These are phyloP conservation scores for Phallus indusiatus DNA, from an alignment of 768 basidiomycete genomes.

Conservation along the genomic window DNA sequence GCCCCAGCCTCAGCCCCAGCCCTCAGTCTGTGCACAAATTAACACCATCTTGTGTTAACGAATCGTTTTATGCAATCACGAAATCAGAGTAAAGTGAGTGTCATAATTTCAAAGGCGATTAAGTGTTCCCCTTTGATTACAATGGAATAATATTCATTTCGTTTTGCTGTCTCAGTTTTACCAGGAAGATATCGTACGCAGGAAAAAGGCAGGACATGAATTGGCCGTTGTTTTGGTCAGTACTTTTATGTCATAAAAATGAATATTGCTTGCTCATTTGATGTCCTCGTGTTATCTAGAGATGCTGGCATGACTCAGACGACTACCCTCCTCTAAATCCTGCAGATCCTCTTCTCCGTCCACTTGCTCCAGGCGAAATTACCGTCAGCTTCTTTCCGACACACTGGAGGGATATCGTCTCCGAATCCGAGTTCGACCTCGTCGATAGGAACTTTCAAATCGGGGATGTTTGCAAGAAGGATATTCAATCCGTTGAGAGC, in stretches of 20 bases:
- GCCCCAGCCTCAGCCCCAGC: too few relatives aligned
- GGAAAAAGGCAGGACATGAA: constrained; percentile 26
- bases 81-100: too few relatives aligned
- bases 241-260: constrained; percentile 3
- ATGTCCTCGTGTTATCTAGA: constrained; percentile 29
- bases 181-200: constrained; percentile 30
- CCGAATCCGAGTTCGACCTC: constrained; percentile 57
- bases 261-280: constrained; percentile 2
- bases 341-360: constrained; percentile 66
- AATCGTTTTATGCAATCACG: too few relatives aligned
- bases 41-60: too few relatives aligned
- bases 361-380: constrained; percentile 69
- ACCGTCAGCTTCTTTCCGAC: constrained; percentile 61
- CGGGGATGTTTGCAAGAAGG: constrained; percentile 78
- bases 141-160: not conserved
- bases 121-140: not conserved
- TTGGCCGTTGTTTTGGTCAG: constrained; percentile 62
- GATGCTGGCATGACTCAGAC: constrained; percentile 85
- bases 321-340: constrained; percentile 37
- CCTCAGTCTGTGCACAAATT: too few relatives aligned
- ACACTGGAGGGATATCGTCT: constrained; percentile 55
- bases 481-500: constrained; percentile 61
- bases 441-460: constrained; percentile 69
- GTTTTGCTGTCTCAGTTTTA: constrained; percentile 25
- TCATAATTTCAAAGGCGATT: too few relatives aligned